Evolutionary conservation across 2,329 filamentous ascomycete genomes (phyloP).

Genomic region (Geoglossum cookeanum): DNA sequence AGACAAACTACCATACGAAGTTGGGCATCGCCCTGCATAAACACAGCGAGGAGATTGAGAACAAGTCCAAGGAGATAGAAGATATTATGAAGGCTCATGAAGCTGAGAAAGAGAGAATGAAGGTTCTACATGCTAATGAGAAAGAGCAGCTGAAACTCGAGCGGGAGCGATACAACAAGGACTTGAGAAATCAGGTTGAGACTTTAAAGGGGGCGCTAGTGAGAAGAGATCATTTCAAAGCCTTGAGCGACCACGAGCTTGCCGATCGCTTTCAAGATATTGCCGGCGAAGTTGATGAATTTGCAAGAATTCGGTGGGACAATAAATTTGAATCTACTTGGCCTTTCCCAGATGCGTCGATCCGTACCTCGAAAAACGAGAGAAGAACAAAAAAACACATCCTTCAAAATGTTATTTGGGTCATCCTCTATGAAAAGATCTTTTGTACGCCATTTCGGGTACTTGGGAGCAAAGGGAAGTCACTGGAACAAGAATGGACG

Average conservation of each 20-base stretch:
- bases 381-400: conserved; percentile 4
- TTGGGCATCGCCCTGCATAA: not conserved
- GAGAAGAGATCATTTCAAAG: conserved; percentile 5
- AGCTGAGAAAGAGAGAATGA: not conserved
- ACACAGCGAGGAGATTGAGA: not conserved
- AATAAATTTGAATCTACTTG: not conserved
- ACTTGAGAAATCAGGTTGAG: not conserved
- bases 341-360: not conserved
- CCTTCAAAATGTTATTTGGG: conserved; percentile 5
- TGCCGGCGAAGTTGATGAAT: conserved; percentile 4
- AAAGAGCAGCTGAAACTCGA: not conserved
- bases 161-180: not conserved
- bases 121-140: not conserved
- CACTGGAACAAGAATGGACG: not conserved
- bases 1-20: not conserved
- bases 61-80: not conserved
- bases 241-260: conserved; percentile 6
- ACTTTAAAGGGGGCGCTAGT: not conserved
- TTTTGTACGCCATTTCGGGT: not conserved
- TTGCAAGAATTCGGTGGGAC: conserved; percentile 6
- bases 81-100: not conserved
- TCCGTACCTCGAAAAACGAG: not conserved
- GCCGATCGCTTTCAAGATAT: conserved; percentile 3
- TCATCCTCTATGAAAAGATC: not conserved
- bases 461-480: not conserved